Evolutionary conservation across 2,329 filamentous ascomycete genomes (phyloP).

Genomic region (Aspergillus sp.): DNA sequence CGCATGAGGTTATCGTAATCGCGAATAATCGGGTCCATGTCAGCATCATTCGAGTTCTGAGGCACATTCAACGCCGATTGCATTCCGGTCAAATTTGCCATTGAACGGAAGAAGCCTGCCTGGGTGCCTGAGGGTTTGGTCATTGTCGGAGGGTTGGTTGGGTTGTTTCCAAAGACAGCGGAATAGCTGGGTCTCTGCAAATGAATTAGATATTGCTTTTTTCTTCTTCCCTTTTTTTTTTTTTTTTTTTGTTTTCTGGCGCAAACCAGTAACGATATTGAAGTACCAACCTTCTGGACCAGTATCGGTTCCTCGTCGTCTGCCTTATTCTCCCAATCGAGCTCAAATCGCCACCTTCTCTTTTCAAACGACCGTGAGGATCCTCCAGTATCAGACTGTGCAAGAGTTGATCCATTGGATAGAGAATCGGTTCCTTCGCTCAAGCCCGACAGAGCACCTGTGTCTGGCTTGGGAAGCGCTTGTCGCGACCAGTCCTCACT

Average conservation of each 20-base stretch:
- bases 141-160: constrained; percentile 46
- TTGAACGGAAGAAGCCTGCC: constrained; percentile 77
- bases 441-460: constrained; percentile 26
- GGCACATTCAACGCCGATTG: constrained; percentile 50
- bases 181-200: constrained; percentile 30
- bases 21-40: constrained; percentile 67
- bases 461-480: constrained; percentile 45
- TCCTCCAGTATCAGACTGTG: constrained; percentile 34
- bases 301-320: constrained; percentile 81
- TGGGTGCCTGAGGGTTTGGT: constrained; percentile 60
- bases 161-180: constrained; percentile 55
- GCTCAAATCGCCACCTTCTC: constrained; percentile 78
- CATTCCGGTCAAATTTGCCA: constrained; percentile 67
- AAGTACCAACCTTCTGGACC: constrained; percentile 64
- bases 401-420: constrained; percentile 33
- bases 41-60: constrained; percentile 54
- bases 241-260: neutral
- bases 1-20: constrained; percentile 96
- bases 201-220: constrained; percentile 6
- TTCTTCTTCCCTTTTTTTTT: constrained; percentile 5
- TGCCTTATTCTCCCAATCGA: constrained; percentile 67
- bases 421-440: constrained; percentile 28
- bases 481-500: constrained; percentile 68
- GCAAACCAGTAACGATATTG: neutral
- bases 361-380: constrained; percentile 42